Conservation (phyloP, 2,329 filamentous ascomycete genomes). For the Aspergillus versicolor region DNA sequence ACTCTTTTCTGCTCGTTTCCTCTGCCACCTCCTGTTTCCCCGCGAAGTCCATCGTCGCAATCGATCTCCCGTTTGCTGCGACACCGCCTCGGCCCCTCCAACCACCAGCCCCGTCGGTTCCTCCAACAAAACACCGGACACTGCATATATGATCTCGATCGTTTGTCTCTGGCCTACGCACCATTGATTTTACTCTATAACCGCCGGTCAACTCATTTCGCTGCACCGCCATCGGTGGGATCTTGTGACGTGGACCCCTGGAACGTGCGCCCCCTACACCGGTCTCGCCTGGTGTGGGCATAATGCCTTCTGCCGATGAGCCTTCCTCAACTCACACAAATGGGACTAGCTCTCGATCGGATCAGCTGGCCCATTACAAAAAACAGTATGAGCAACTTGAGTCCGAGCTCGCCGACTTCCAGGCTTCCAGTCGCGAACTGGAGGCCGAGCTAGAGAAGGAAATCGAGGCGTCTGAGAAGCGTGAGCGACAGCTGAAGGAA, state of each 20-base stretch:
- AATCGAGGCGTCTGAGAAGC: conserved; percentile 90
- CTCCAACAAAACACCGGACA: conserved; percentile 11
- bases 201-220: neutral
- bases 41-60: conserved; percentile 14
- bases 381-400: conserved; percentile 91
- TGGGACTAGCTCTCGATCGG: conserved; percentile 53
- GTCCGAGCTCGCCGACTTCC: conserved; percentile 87
- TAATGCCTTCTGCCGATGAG: conserved; percentile 40
- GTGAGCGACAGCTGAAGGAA: conserved; percentile 79
- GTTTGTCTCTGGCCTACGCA: conserved; percentile 1
- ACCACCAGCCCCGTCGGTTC: conserved; percentile 17
- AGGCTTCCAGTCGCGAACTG: conserved; percentile 87
- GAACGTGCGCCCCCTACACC: conserved; percentile 19
- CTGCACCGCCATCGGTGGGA: conserved; percentile 6
- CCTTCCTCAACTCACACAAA: conserved; percentile 40
- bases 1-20: conserved; percentile 8
- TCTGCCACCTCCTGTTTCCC: neutral
- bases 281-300: conserved; percentile 24
- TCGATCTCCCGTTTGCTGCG: conserved; percentile 27
- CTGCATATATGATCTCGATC: conserved; percentile 14
- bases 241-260: conserved; percentile 20
- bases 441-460: conserved; percentile 95
- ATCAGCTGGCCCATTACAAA: conserved; percentile 93
- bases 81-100: conserved; percentile 38
- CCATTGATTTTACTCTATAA: neutral